Evolutionary conservation across 169 alveolate species (phyloP).

Genomic region (Sarcocystis neurona): DNA sequence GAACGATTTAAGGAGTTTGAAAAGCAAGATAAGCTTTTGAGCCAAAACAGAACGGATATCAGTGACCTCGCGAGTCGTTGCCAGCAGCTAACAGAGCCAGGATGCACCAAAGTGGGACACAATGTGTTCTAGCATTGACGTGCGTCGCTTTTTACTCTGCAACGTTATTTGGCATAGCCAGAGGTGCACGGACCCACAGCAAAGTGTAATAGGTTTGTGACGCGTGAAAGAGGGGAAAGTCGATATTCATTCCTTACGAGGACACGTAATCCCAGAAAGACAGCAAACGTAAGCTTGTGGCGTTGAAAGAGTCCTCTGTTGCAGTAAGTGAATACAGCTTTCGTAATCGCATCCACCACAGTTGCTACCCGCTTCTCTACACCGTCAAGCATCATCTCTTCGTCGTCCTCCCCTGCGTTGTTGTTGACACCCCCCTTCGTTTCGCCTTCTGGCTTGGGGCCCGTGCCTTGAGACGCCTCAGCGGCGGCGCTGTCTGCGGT

Average conservation of each 20-base stretch:
- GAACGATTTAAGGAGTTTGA: not conserved
- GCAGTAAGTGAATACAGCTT: conserved; percentile 88
- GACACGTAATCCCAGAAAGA: conserved; percentile 88
- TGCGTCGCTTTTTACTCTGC: too few relatives aligned
- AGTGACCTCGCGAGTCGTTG: too few relatives aligned
- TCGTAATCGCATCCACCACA: conserved; percentile 86
- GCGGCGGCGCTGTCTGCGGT: too few relatives aligned
- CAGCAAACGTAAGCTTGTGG: conserved; percentile 92
- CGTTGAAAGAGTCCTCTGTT: conserved; percentile 91
- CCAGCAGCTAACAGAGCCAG: too few relatives aligned
- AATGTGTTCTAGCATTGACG: too few relatives aligned
- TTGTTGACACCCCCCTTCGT: conserved; percentile 59
- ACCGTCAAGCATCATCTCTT: conserved; percentile 77
- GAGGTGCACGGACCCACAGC: too few relatives aligned
- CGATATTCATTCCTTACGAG: conserved; percentile 72
- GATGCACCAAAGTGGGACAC: too few relatives aligned
- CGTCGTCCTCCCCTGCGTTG: conserved; percentile 77
- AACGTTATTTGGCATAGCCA: too few relatives aligned
- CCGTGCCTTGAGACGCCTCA: not conserved
- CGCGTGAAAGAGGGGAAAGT: conserved; percentile 61
- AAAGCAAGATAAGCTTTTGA: not conserved
- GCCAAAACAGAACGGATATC: too few relatives aligned
- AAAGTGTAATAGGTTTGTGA: too few relatives aligned
- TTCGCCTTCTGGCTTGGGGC: conserved; percentile 18
- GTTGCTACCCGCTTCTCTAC: conserved; percentile 83